A percentile compares a stretch with the other conserved stretches of the same genome.
Conservation (phyloP, 2,329 filamentous ascomycete genomes). For the Ophiostoma tasmaniense region DNA sequence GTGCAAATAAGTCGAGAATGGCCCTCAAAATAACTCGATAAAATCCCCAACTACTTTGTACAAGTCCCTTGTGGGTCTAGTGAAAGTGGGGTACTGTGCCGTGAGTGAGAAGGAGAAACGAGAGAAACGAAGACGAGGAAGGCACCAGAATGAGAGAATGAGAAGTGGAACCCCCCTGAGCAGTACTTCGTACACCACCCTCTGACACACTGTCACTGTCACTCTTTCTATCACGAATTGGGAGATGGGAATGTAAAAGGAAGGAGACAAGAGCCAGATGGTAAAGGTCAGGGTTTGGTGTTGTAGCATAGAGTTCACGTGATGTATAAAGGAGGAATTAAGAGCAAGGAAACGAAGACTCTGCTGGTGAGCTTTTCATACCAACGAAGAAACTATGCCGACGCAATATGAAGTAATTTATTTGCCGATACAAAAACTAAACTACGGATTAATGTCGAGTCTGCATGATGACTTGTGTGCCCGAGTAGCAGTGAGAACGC, state of each 20-base stretch:
- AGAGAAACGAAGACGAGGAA: conserved; percentile 1
- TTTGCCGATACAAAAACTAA: no score
- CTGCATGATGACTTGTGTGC: not conserved
- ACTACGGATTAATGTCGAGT: not conserved
- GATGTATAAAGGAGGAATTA: not conserved
- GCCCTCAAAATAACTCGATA: not conserved
- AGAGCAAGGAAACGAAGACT: not conserved
- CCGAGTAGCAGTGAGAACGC: not conserved
- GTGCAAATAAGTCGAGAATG: not conserved
- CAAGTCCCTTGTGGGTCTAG: not conserved
- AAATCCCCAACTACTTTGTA: not conserved
- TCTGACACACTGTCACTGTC: not conserved
- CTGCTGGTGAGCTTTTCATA: not conserved
- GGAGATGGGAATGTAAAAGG: not conserved
- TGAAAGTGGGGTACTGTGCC: not conserved
- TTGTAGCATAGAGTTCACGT: not conserved
- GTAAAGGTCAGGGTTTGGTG: not conserved
- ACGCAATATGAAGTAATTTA: not conserved
- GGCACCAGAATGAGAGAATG: not conserved
- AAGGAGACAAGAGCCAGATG: not conserved
- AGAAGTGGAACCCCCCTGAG: conserved; percentile 1
- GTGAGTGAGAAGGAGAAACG: not conserved
- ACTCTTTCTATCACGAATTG: not conserved
- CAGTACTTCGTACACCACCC: not conserved
- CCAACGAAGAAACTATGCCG: no score